Evolutionary conservation across 2,329 filamentous ascomycete genomes (phyloP), one percentile per base, ranked within the genome.

Genomic region (Diaporthe destruens): DNA sequence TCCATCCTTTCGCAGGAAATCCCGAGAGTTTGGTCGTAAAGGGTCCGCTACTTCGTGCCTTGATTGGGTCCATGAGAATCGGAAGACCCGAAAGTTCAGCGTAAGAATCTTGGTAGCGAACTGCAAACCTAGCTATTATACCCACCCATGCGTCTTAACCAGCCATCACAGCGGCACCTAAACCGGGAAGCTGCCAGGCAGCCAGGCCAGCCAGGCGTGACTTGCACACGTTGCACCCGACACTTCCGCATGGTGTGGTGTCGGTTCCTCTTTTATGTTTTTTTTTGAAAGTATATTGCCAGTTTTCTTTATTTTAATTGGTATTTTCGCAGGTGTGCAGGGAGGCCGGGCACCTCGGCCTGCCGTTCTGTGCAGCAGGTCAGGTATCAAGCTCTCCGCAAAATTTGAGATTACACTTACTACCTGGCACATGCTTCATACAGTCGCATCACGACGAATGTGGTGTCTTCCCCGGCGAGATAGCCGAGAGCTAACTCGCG

Each of bases 261-360:
- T 32, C n/a, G n/a, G n/a, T n/a, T n/a, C n/a, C n/a, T n/a, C n/a
- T n/a, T n/a, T n/a, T n/a, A n/a, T n/a, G n/a, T n/a, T n/a, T n/a
- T n/a, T n/a, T n/a, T n/a, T n/a, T n/a, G n/a, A n/a, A n/a, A n/a
- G n/a, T n/a, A n/a, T n/a, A n/a, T n/a, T n/a, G n/a, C n/a, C n/a
- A n/a, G n/a, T n/a, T n/a, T n/a, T n/a, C n/a, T n/a, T n/a, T n/a
- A n/a, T n/a, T n/a, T n/a, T n/a, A n/a, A n/a, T n/a, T n/a, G n/a
- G n/a, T n/a, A n/a, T n/a, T n/a, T n/a, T n/a, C 53, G 29, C 34
- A 20, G 29, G 29, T 65, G 42, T 65, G 44, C 59, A 65, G 59
- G 42, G 29, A 6, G 32, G 8, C 49, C 51, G 12, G 44, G 29
- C 12, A 47, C 23, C 44, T 65, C 29, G 6, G 29, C 18, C 42